Evolutionary conservation across 2,329 filamentous ascomycete genomes (phyloP).

Genomic region (Aspergillus oerlinghausenensis): DNA sequence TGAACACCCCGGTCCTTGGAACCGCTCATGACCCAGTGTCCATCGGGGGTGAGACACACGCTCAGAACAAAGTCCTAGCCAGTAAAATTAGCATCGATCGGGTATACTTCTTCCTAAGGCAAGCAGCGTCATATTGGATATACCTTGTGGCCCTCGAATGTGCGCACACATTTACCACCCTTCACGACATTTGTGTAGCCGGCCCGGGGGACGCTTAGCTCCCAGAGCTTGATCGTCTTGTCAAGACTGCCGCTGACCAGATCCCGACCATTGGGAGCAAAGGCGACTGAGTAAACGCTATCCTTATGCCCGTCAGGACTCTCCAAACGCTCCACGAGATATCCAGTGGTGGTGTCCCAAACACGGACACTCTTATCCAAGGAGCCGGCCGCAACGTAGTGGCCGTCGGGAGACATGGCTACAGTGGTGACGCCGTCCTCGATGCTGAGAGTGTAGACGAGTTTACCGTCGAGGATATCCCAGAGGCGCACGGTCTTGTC

Average conservation of each 20-base stretch:
- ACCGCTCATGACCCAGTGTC: slow-evolving; percentile 92
- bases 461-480: slow-evolving; percentile 83
- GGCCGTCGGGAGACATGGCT: slow-evolving; percentile 91
- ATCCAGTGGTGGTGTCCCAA: slow-evolving; percentile 85
- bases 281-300: slow-evolving; percentile 93
- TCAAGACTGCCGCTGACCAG: slow-evolving; percentile 93
- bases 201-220: slow-evolving; percentile 68
- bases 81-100: slow-evolving; percentile 1
- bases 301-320: slow-evolving; percentile 94
- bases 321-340: slow-evolving; percentile 85
- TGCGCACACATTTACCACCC: slow-evolving; percentile 89
- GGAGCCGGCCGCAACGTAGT: slow-evolving; percentile 89
- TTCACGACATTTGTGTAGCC: slow-evolving; percentile 66
- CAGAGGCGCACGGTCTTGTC: slow-evolving; percentile 92
- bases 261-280: slow-evolving; percentile 87
- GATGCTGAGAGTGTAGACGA: slow-evolving; percentile 80
- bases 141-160: slow-evolving; percentile 94
- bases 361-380: slow-evolving; percentile 97
- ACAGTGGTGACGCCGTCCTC: slow-evolving; percentile 98
- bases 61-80: slow-evolving; percentile 87
- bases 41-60: slow-evolving; percentile 90
- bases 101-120: not conserved
- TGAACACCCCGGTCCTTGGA: slow-evolving; percentile 97
- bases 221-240: slow-evolving; percentile 99
- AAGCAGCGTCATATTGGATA: slow-evolving; percentile 25